These are phyloP conservation scores for Colletotrichum viniferum DNA, from an alignment of 2,329 filamentous ascomycete genomes.

Conservation along the genomic window DNA sequence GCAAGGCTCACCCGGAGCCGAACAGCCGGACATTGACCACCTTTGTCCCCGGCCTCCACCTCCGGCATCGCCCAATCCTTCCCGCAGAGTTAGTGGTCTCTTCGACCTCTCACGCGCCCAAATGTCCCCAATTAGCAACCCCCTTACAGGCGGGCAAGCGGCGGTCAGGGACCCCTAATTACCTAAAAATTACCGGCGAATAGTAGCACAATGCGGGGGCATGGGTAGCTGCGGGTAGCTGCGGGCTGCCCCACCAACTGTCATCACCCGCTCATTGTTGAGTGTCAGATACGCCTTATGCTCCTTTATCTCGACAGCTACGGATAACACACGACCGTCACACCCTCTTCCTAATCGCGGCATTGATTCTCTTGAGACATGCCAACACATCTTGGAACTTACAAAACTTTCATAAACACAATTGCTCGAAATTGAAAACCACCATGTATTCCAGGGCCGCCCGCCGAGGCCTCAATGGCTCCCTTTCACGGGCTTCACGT, in stretches of 20 bases:
- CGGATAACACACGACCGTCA: neutral
- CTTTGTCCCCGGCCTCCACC: neutral
- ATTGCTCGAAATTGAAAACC: neutral
- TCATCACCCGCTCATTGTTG: neutral
- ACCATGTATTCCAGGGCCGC: slow-evolving; percentile 7
- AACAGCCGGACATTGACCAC: neutral
- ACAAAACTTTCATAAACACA: neutral
- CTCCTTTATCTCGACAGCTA: slow-evolving; percentile 17
- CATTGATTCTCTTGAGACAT: neutral
- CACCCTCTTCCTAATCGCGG: neutral
- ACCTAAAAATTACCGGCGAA: slow-evolving; percentile 14
- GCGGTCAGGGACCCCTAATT: slow-evolving; percentile 11
- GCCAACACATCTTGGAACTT: neutral
- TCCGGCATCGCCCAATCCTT: neutral
- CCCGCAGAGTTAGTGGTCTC: neutral
- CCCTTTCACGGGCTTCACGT: neutral
- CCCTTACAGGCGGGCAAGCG: neutral
- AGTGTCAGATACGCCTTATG: slow-evolving; percentile 18
- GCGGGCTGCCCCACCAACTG: slow-evolving; percentile 16
- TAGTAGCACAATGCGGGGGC: slow-evolving; percentile 12
- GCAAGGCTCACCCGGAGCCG: neutral
- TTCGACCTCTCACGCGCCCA: neutral
- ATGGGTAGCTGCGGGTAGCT: slow-evolving; percentile 25
- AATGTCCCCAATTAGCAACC: neutral
- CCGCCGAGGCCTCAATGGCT: slow-evolving; percentile 10